Conservation (phyloP, 768 basidiomycete species). For the Clavaria fumosa region DNA sequence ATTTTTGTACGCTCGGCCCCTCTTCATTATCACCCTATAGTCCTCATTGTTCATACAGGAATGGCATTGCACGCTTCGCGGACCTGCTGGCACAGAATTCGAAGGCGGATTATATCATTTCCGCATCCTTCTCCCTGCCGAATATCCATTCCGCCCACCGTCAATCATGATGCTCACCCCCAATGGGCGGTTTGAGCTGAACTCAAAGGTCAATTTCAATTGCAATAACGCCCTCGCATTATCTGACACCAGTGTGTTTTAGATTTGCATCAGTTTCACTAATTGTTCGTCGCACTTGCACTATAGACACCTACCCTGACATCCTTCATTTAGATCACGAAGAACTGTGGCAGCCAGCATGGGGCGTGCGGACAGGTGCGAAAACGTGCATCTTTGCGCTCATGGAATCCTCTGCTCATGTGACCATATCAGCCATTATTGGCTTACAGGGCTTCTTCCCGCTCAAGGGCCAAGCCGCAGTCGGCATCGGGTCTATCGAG, state of each 20-base stretch:
- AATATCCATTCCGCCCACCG: conserved; percentile 94
- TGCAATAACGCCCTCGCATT: conserved; percentile 3
- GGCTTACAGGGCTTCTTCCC: conserved; percentile 85
- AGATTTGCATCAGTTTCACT: conserved; percentile 92
- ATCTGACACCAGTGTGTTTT: conserved; percentile 2
- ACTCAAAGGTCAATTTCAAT: conserved; percentile 60
- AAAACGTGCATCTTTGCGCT: conserved; percentile 1
- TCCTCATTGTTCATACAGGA: conserved; percentile 27
- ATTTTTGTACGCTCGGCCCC: conserved; percentile 52
- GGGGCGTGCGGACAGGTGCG: conserved; percentile 90
- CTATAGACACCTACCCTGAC: too few species aligned
- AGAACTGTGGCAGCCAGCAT: conserved; percentile 95
- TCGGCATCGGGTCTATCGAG: conserved; percentile 79
- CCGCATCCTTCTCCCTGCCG: conserved; percentile 75
- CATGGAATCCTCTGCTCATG: neutral
- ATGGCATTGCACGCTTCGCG: conserved; percentile 97
- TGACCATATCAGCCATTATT: conserved; percentile 50
- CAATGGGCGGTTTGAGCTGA: conserved; percentile 91
- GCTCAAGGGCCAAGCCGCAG: conserved; percentile 72
- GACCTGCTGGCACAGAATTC: conserved; percentile 76
- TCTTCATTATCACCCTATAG: conserved; percentile 1
- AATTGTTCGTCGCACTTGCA: conserved; percentile 40
- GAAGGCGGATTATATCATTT: conserved; percentile 96
- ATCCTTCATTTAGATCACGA: conserved; percentile 84
- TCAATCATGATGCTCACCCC: conserved; percentile 94